Evolutionary conservation across 345 rosid species (phyloP).

Genomic region (Linum usitatissimum): DNA sequence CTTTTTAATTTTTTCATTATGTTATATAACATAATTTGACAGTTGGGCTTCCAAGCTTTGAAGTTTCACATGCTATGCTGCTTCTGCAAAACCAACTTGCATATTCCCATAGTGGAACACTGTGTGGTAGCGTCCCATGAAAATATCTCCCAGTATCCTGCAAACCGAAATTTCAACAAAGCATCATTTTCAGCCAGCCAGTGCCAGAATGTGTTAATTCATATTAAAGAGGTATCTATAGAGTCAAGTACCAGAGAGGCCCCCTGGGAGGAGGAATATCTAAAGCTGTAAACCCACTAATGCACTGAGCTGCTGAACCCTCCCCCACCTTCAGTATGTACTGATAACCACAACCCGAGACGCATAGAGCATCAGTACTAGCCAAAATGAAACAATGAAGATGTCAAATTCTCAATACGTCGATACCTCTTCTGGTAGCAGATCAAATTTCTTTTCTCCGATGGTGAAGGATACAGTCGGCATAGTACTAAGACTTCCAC

Average conservation of each 20-base stretch:
- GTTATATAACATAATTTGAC: neutral
- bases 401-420: neutral
- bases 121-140: constrained; percentile 29
- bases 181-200: neutral
- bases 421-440: constrained; percentile 21
- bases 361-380: neutral
- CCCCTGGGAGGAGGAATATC: constrained; percentile 27
- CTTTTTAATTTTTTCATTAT: neutral
- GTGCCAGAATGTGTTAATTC: neutral
- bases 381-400: neutral
- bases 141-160: constrained; percentile 29
- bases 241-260: constrained; percentile 19
- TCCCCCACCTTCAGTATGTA: constrained; percentile 22
- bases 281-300: constrained; percentile 25
- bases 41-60: neutral
- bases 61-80: constrained; percentile 9
- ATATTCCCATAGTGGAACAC: constrained; percentile 19
- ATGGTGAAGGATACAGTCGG: constrained; percentile 20
- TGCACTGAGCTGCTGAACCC: constrained; percentile 18
- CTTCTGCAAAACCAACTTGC: constrained; percentile 24
- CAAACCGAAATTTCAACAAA: neutral
- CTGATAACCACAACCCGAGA: constrained; percentile 4
- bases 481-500: constrained; percentile 20
- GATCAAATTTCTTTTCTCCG: constrained; percentile 14
- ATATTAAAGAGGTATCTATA: neutral